Evolutionary conservation across 768 basidiomycete species (phyloP).

Genomic region (Astraeus odoratus): DNA sequence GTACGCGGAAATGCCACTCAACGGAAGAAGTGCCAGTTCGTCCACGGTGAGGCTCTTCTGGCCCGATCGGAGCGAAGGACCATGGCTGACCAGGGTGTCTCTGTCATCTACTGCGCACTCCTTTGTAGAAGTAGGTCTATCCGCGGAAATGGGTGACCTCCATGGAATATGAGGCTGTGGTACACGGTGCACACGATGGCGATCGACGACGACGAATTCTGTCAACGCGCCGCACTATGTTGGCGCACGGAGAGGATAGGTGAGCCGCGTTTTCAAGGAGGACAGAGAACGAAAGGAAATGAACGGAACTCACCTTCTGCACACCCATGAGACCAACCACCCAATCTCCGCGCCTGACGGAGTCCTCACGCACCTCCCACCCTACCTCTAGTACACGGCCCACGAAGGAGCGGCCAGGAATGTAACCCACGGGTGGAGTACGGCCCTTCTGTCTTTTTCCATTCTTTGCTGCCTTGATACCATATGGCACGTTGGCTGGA

Average conservation of each 20-base stretch:
- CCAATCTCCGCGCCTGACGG: constrained; percentile 74
- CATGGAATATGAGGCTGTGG: constrained; percentile 50
- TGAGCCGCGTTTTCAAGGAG: too few relatives aligned
- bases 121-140: constrained; percentile 5
- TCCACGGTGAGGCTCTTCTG: constrained; percentile 41
- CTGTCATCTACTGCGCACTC: constrained; percentile 1
- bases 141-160: constrained; percentile 17
- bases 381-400: constrained; percentile 80
- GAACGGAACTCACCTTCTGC: constrained; percentile 72
- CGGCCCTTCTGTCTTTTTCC: constrained; percentile 22
- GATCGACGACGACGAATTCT: constrained; percentile 83
- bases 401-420: constrained; percentile 84
- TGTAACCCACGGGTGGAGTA: constrained; percentile 49
- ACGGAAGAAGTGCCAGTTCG: constrained; percentile 74
- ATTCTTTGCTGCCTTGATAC: constrained; percentile 12
- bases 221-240: constrained; percentile 76
- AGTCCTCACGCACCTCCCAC: constrained; percentile 49
- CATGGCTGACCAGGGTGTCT: constrained; percentile 8
- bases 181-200: constrained; percentile 66
- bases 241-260: too few relatives aligned
- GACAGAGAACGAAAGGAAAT: constrained; percentile 6
- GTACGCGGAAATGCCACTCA: constrained; percentile 75
- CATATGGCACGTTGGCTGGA: constrained; percentile 16
- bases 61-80: constrained; percentile 5
- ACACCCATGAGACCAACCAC: constrained; percentile 76